These are phyloP conservation scores for Clarireedia monteithiana DNA, from an alignment of 2,329 filamentous ascomycete species.

Conservation along the genomic window DNA sequence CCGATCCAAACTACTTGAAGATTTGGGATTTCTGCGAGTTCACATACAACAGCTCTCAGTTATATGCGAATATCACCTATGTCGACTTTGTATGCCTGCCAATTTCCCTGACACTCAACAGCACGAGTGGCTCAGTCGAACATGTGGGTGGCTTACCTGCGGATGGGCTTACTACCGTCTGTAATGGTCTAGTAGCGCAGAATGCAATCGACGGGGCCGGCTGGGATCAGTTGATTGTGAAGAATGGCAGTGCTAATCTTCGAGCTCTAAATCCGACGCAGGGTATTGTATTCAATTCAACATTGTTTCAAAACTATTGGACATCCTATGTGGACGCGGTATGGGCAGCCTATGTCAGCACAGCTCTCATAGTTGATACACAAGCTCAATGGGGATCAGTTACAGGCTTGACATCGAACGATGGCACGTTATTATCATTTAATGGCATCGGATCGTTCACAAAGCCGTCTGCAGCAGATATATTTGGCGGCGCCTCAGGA, in stretches of 20 bases:
- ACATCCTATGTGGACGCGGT: slow-evolving; percentile 37
- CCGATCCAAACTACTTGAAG: slow-evolving; percentile 52
- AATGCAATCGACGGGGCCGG: slow-evolving; percentile 44
- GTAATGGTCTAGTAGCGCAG: slow-evolving; percentile 46
- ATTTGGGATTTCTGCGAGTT: slow-evolving; percentile 64
- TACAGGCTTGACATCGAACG: slow-evolving; percentile 30
- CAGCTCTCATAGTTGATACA: slow-evolving; percentile 52
- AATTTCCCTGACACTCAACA: slow-evolving; percentile 44
- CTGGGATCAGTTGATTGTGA: slow-evolving; percentile 48
- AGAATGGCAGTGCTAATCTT: slow-evolving; percentile 27
- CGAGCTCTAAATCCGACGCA: slow-evolving; percentile 36
- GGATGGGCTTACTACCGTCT: slow-evolving; percentile 49
- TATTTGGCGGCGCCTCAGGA: slow-evolving; percentile 57
- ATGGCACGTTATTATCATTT: slow-evolving; percentile 30
- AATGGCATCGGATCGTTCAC: slow-evolving; percentile 40
- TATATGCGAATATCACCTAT: slow-evolving; percentile 63
- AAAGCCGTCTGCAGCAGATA: slow-evolving; percentile 51
- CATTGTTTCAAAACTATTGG: slow-evolving; percentile 36
- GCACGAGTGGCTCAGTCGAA: slow-evolving; percentile 34
- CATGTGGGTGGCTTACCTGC: slow-evolving; percentile 47
- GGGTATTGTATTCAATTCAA: slow-evolving; percentile 31
- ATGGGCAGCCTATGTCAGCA: slow-evolving; percentile 33
- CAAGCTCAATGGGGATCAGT: slow-evolving; percentile 52
- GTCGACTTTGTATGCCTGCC: slow-evolving; percentile 67
- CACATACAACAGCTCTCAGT: slow-evolving; percentile 51